Conservation (phyloP, 129 eudicot species). For the Centrapalus pauciflorus region DNA sequence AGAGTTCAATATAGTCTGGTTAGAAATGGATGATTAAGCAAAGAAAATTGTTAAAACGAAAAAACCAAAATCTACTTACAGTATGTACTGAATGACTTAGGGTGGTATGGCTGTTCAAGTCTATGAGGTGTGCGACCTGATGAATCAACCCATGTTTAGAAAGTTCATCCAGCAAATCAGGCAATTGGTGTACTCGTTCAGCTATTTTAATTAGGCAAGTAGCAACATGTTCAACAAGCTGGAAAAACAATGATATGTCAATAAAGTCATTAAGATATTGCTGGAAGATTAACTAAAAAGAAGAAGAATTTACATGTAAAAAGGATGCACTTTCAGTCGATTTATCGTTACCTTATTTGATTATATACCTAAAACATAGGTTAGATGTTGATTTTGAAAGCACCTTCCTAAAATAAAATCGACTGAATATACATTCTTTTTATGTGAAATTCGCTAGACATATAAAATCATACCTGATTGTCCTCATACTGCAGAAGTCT, state of each 20-base stretch:
- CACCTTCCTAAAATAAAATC: too few species aligned
- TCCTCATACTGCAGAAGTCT: slow-evolving; percentile 90
- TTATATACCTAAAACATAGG: too few species aligned
- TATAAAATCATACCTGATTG: slow-evolving; percentile 45
- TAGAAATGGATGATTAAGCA: background rate
- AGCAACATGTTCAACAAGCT: slow-evolving; percentile 93
- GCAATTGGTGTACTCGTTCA: slow-evolving; percentile 43
- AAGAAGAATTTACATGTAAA: too few species aligned
- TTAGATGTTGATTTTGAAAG: too few species aligned
- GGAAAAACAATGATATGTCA: slow-evolving; percentile 21
- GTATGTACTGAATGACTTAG: slow-evolving; percentile 55
- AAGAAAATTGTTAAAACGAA: background rate
- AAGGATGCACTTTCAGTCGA: too few species aligned
- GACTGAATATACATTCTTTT: too few species aligned
- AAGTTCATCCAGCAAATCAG: slow-evolving; percentile 72
- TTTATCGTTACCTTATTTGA: too few species aligned
- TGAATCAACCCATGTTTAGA: slow-evolving; percentile 76
- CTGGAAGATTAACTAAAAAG: too few species aligned
- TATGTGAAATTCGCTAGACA: too few species aligned
- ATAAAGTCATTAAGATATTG: slow-evolving; percentile 1
- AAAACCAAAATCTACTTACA: slow-evolving; percentile 35
- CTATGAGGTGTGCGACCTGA: slow-evolving; percentile 67
- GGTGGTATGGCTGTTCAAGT: slow-evolving; percentile 60
- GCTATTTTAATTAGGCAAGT: slow-evolving; percentile 77
- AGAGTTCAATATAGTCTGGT: background rate